Evolutionary conservation across 73 alveolate species (phyloP).

Genomic region (Paraurostyla sp.): DNA sequence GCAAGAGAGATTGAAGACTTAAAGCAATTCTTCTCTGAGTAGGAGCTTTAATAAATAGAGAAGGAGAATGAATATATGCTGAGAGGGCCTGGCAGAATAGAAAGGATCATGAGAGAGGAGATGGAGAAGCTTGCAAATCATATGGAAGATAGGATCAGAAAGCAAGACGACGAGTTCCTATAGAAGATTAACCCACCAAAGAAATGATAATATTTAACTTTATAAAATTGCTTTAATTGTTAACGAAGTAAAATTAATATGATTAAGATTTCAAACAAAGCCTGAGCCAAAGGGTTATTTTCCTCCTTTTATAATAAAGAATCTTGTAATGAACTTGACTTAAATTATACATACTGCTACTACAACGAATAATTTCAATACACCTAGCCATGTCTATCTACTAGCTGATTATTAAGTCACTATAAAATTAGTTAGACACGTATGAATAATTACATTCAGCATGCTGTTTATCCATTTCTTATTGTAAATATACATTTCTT

Average conservation of each 20-base stretch:
- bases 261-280: neutral
- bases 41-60: neutral
- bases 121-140: slow-evolving; percentile 38
- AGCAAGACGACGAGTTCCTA: slow-evolving; percentile 46
- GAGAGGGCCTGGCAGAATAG: slow-evolving; percentile 66
- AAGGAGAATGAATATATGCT: slow-evolving; percentile 60
- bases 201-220: slow-evolving; percentile 3
- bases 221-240: neutral
- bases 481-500: neutral
- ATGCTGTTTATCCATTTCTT: slow-evolving; percentile 9
- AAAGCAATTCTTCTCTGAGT: slow-evolving; percentile 42
- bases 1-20: slow-evolving; percentile 56
- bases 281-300: neutral
- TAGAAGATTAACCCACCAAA: slow-evolving; percentile 33
- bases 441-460: neutral
- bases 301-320: neutral
- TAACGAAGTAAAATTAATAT: neutral
- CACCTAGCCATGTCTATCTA: neutral
- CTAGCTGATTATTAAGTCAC: slow-evolving; percentile 8
- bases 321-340: neutral
- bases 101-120: slow-evolving; percentile 62
- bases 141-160: slow-evolving; percentile 57
- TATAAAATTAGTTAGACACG: neutral
- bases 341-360: neutral
- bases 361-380: neutral